A percentile compares a stretch with the other conserved stretches of the same genome.
phyloP scores from a whole-genome alignment of 768 basidiomycete genomes.

The Pholiota microspora region DNA sequence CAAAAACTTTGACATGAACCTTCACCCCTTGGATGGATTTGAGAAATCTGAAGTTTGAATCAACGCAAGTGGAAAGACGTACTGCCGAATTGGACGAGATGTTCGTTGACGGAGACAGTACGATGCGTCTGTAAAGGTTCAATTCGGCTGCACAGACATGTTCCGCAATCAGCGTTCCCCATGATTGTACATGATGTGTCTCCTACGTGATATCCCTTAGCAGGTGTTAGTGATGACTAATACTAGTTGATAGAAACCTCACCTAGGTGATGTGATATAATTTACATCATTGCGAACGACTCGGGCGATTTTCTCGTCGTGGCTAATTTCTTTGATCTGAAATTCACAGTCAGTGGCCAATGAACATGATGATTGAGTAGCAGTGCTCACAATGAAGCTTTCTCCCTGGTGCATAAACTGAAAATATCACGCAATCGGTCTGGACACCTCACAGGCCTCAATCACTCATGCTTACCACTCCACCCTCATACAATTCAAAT shows the following conservation, averaged over 20 bases:
- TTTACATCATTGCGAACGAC: conserved; percentile 76
- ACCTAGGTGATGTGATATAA: conserved; percentile 78
- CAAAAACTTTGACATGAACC: conserved; percentile 70
- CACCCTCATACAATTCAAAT: conserved; percentile 90
- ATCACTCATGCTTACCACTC: conserved; percentile 49
- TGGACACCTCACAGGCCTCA: not conserved
- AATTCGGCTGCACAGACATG: conserved; percentile 50
- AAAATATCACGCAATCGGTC: not conserved
- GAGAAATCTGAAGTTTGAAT: not conserved
- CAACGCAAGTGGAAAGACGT: conserved; percentile 24
- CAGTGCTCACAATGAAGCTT: conserved; percentile 64
- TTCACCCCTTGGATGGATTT: conserved; percentile 49
- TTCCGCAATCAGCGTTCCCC: not conserved
- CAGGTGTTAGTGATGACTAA: not conserved
- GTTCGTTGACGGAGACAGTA: conserved; percentile 61
- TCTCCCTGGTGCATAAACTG: conserved; percentile 89
- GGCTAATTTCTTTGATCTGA: conserved; percentile 77
- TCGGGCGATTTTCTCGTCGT: conserved; percentile 72
- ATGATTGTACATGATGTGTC: not conserved
- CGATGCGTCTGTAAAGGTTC: conserved; percentile 77
- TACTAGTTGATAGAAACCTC: conserved; percentile 6
- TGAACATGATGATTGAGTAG: not conserved
- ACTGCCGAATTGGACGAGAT: conserved; percentile 74
- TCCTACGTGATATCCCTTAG: conserved; percentile 73
- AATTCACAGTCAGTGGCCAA: not conserved